These are phyloP conservation scores for Cyanidiococcus yangmingshanensis DNA, from an alignment of 23 red algal genomes.

Conservation along the genomic window DNA sequence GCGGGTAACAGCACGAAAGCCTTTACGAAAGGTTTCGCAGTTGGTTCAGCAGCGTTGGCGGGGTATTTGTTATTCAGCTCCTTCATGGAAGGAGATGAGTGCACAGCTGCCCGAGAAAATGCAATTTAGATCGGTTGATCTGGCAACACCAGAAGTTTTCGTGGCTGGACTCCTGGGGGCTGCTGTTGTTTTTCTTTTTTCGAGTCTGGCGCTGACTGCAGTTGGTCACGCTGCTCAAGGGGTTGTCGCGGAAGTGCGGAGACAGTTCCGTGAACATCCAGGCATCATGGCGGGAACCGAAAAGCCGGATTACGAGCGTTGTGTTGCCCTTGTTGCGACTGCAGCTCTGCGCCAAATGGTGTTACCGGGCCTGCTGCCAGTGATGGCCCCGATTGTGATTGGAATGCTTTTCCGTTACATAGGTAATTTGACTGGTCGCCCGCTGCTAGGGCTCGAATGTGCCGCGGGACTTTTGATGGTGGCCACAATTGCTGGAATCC, in stretches of 20 bases:
- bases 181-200: slow-evolving; percentile 61
- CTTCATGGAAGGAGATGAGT: slow-evolving; percentile 29
- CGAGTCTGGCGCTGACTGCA: slow-evolving; percentile 48
- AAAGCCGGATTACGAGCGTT: slow-evolving; percentile 48
- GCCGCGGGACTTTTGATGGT: slow-evolving; percentile 41
- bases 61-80: slow-evolving; percentile 38
- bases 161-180: slow-evolving; percentile 41
- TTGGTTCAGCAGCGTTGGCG: slow-evolving; percentile 52
- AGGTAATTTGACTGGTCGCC: slow-evolving; percentile 18
- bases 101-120: slow-evolving; percentile 23
- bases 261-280: slow-evolving; percentile 67
- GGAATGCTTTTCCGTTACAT: slow-evolving; percentile 65
- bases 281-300: slow-evolving; percentile 47
- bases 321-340: slow-evolving; percentile 36
- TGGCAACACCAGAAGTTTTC: slow-evolving; percentile 36
- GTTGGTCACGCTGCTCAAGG: slow-evolving; percentile 63
- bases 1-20: slow-evolving; percentile 51
- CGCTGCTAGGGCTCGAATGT: slow-evolving; percentile 24
- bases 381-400: slow-evolving; percentile 66
- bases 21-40: slow-evolving; percentile 40
- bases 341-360: slow-evolving; percentile 48
- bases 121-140: slow-evolving; percentile 11
- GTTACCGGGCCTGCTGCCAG: slow-evolving; percentile 38
- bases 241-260: slow-evolving; percentile 66
- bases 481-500: slow-evolving; percentile 41